Evolutionary conservation across 2,329 filamentous ascomycete species (phyloP).

Genomic region (Penicillium occitanis): DNA sequence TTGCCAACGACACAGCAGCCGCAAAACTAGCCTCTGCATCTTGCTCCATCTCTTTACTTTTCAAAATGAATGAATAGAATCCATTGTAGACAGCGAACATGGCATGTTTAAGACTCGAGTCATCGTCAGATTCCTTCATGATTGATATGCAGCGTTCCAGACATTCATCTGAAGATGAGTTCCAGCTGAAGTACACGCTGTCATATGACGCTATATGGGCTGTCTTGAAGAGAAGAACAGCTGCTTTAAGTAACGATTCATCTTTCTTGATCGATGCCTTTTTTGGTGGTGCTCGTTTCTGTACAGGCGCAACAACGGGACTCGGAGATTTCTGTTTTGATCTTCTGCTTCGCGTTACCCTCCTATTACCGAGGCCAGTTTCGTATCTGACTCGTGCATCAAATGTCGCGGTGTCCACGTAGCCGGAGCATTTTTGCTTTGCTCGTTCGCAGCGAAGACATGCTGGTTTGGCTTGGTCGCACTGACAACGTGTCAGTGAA

Average conservation of each 20-base stretch:
- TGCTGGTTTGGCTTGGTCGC: constrained; percentile 10
- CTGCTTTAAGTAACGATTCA: neutral
- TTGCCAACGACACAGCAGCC: constrained; percentile 7
- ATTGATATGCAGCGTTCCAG: constrained; percentile 2
- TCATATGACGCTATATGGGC: neutral
- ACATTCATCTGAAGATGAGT: neutral
- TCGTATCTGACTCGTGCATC: neutral
- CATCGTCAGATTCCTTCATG: neutral
- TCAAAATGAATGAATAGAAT: constrained; percentile 7
- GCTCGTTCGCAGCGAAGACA: constrained; percentile 6
- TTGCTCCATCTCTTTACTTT: neutral
- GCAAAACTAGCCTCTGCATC: constrained; percentile 4
- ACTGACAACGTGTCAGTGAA: neutral
- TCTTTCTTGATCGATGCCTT: neutral
- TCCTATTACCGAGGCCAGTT: constrained; percentile 3
- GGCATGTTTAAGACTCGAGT: neutral
- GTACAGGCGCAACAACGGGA: neutral
- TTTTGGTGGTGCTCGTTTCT: neutral
- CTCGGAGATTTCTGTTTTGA: neutral
- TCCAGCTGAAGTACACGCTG: neutral
- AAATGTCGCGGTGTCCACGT: neutral
- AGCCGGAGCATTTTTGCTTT: constrained; percentile 8
- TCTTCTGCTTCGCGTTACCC: neutral
- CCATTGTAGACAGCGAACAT: constrained; percentile 2
- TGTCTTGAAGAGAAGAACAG: neutral